Base-by-base conservation (phyloP, 163 green algal genomes). In the Prototheca wickerhamii region DNA sequence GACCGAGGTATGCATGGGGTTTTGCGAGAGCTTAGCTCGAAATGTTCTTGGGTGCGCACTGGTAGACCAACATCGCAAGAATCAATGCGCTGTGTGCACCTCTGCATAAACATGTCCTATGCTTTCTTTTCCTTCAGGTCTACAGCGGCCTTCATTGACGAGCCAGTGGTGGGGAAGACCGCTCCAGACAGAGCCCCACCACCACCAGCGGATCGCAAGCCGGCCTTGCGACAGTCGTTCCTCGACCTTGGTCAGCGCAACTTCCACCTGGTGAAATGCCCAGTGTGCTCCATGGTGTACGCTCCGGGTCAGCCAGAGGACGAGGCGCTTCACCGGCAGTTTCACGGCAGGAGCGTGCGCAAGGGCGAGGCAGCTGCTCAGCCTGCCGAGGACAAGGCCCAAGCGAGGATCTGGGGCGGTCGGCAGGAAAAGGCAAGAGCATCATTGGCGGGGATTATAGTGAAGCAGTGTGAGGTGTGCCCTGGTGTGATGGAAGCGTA, bases 211-310 rank as follows among this genome's bases (percentile, higher is more conserved):
- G 6, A 34, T 2, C 4, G n/a, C 58, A 23, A 29, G 32, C 7
- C 65, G 46, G 15, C 44, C 37, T 15, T 77, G 30, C 70, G 60
- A 2, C 71, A 78, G 49, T 46, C 69, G n/a, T 53, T 65, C 42
- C 49, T 78, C 20, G 71, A 78, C 52, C 40, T 71, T 8, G 71
- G 71, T n/a, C 71, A 78, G 61, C 61, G 40, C 6, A 61, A 74
- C 53, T 78, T 78, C 50, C 56, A 74, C 51, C 40, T 59, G 20
- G 65, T 35, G 29, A 43, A 54, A 20, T 89, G 82, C 63, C 54
- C 52, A 15, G 32, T 70, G 2, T 89, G 82, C 49, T 76, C 78
- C 43, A 67, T 89, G 65, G 51, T 82, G 33, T 89, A 89, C 35
- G 67, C 78, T 10, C 76, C 64, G 12, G 69, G 69, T 25, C 46